phyloP scores from a whole-genome alignment of 2,329 filamentous ascomycete genomes.

The Sporothrix pallida region DNA sequence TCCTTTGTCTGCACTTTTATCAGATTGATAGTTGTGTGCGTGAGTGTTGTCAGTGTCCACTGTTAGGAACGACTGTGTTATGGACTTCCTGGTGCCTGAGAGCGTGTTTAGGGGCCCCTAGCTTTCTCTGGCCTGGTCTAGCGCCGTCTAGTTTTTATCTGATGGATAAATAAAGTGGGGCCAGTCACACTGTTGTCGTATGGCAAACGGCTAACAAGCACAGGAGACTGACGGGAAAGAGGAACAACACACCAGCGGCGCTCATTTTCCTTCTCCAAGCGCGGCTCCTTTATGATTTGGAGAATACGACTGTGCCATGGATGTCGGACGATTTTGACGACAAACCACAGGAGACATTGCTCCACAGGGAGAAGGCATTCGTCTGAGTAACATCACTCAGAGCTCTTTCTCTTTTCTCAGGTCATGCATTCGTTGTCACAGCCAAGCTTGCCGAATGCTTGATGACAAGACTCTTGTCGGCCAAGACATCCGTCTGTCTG shows the following conservation, averaged over 20 bases:
- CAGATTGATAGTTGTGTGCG: not conserved
- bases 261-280: not conserved
- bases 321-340: not conserved
- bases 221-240: too few species aligned
- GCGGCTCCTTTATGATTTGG: not conserved
- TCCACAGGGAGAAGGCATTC: too few species aligned
- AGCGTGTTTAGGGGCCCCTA: not conserved
- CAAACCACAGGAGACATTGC: not conserved
- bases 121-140: too few species aligned
- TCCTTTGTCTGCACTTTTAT: not conserved
- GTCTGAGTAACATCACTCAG: too few species aligned
- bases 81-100: not conserved
- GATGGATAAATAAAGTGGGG: constrained; percentile 13
- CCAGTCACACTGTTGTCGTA: not conserved
- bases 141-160: constrained; percentile 7
- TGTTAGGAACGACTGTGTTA: not conserved
- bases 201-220: not conserved
- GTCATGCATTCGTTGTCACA: not conserved
- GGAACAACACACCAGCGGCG: too few species aligned
- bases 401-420: too few species aligned
- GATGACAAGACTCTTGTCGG: not conserved
- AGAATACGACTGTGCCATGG: not conserved
- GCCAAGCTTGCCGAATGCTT: not conserved
- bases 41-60: not conserved
- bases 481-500: not conserved